Base-by-base conservation (phyloP, 192 early-diverging fungal genomes). In the Pilaira anomala region DNA sequence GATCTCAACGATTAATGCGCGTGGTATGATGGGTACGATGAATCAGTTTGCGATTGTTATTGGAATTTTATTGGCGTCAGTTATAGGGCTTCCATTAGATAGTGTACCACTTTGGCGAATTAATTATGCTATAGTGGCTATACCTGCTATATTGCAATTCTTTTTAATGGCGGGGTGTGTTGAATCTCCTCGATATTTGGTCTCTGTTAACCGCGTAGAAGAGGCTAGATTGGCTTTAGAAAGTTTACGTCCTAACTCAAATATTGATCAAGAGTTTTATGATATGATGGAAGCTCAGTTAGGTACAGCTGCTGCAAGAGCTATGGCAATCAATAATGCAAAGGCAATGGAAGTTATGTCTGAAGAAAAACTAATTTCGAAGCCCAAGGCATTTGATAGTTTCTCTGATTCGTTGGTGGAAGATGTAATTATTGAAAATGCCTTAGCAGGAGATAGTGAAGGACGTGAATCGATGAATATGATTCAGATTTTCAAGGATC, bases 31-130 rank as follows among this genome's bases (percentile, higher is more conserved):
- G 67, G 89, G 93, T 26, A 81, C 85, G 29, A 74, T 84, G 60
- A 87, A 88, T 67, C 91, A 93, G 77, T 79, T 93, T 68, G 75
- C 85, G 5, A 87, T 93, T 62, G 90, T 93, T 53, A 62, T 89
- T 48, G 91, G 91, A 26, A 88, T 93, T 61, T 77, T 95, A 67
- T 25, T 87, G 0, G 83, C 87, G 65, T 88, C 87, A 42, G 67
- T 84, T n/a, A 72, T 83, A 48, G 91, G 84, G 21, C 68, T 90
- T 45, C 80, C 82, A 40, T 75, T 90, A 52, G 77, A 79, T 9
- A 73, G 59, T 33, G 65, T 86, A 8, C 82, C 84, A 5, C 75
- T 83, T 26, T 93, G 91, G 93, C 74, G 93, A 52, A 69, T 83
- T 18, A 78, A 90, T 62, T 82, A 91, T 60, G 76, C 80, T 4